Evolutionary conservation across 2,329 filamentous ascomycete genomes (phyloP), one percentile per base, ranked within the genome.

Genomic region (Fusarium clavum): DNA sequence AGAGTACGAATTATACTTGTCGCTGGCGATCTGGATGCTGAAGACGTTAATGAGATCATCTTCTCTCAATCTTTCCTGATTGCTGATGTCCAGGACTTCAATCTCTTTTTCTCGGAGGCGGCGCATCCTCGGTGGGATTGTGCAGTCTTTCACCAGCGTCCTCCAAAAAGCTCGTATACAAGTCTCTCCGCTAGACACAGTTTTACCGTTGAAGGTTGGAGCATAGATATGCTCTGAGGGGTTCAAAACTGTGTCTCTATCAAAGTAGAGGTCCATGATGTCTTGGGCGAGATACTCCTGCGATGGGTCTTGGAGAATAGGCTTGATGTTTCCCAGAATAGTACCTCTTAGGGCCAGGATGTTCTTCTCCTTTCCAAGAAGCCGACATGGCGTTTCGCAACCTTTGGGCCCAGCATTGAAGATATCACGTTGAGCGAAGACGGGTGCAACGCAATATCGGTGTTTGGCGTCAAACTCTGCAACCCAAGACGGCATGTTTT

Each of bases 371-470:
- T 25, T 10, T 0, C 46, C 63, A 2, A 63, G 3, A 4, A 63
- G 18, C 0, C 14, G 48, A 6, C 57, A 70, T 3, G 67, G 67
- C 2, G 43, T 30, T 0, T 64, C n/a, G 4, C 27, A 63, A 4
- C 6, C 1, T 10, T 30, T 59, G 6, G 16, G 1, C 1, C 62
- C 57, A 1, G 57, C 62, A 3, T 57, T 57, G 20, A 70, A 64
- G 2, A 67, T 70, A 1, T 13, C 25, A 0, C 67, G 67, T 5
- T 67, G 67, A 3, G 67, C 67, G 6, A 70, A 70, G 0, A 70
- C 32, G 2, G 70, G 18, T 3, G 63, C n/a, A 2, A 32, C 32
- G 3, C 34, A 45, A 2, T 47, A 8, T 2, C 3, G 5, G 2
- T 29, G 29, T 10, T 32, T 51, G 2, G 24, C 22, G 13, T 61